Evolutionary conservation across 192 early-diverging fungal genomes (phyloP), one percentile per base, ranked within the genome.

Genomic region (Coemansia sp.): DNA sequence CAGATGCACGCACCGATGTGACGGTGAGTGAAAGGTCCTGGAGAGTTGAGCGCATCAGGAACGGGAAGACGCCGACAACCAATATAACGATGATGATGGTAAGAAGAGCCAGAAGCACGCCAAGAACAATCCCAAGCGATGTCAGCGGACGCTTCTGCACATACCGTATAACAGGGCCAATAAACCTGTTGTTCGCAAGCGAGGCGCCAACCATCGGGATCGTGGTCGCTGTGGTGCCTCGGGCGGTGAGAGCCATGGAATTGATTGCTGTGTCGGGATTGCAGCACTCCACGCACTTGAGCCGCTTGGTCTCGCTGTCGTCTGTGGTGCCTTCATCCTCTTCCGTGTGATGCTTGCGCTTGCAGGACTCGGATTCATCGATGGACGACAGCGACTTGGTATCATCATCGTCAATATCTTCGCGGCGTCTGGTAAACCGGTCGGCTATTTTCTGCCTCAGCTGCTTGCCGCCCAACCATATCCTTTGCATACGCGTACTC

Each of bases 81-180:
- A 79, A 18, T 7, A 79, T 65, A 13, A 73, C 61, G n/a, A 79
- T 67, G 13, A 79, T 66, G 29, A 74, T 45, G n/a, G 63, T 63
- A 28, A 79, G 59, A 9, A 79, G 61, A 2, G 56, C 60, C 8
- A 70, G 53, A 20, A 79, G 46, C 39, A 60, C 64, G 10, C 67
- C 58, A 40, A 79, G 56, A n/a, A 72, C 61, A 20, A 79, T 79
- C 23, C 77, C 64, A 2, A 73, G 49, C 20, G 71, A 39, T 3
- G 64, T 51, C 39, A 79, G 48, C 7, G 77, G 77, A 9, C 77
- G 67, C 51, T 61, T 34, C 65, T 79, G 77, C 64, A 79, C 52
- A 37, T 66, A 79, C 28, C 58, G 56, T 13, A 72, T 18, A 25
- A 70, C 37, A 23, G 77, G 77, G 4, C 55, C 51, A 45, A 79